Evolutionary conservation across 257 asterid species (phyloP).

Genomic region (Agastache rugosa): DNA sequence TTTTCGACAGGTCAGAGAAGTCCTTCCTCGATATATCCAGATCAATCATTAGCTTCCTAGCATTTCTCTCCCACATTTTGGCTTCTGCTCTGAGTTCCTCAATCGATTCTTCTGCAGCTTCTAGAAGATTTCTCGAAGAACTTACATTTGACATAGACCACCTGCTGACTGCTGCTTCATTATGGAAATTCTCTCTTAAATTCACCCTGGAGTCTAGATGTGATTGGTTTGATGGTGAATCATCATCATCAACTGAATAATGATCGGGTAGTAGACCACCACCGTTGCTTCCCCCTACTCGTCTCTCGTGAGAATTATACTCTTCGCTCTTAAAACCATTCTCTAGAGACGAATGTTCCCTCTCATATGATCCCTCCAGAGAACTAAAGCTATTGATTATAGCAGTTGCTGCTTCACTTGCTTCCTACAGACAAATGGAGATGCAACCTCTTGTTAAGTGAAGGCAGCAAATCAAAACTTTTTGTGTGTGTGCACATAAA

Average conservation of each 20-base stretch:
- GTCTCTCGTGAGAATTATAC: constrained; percentile 37
- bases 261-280: constrained; percentile 45
- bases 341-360: constrained; percentile 33
- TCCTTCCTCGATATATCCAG: constrained; percentile 70
- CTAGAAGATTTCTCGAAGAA: constrained; percentile 61
- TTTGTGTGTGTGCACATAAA: background rate
- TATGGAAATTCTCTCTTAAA: constrained; percentile 45
- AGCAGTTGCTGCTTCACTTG: constrained; percentile 49
- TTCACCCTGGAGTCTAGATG: constrained; percentile 42
- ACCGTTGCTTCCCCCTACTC: constrained; percentile 40
- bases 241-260: constrained; percentile 43
- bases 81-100: constrained; percentile 88
- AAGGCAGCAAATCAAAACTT: background rate
- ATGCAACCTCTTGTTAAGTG: background rate
- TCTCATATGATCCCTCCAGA: constrained; percentile 41
- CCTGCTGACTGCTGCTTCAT: constrained; percentile 42
- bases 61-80: constrained; percentile 96
- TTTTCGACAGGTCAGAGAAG: constrained; percentile 59
- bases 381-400: constrained; percentile 43
- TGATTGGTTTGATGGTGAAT: constrained; percentile 51
- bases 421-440: constrained; percentile 52
- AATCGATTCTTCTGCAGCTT: constrained; percentile 73
- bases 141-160: constrained; percentile 42
- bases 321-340: constrained; percentile 45
- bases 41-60: constrained; percentile 81